Base-by-base conservation (phyloP, 176 grass and related monocot species). In the Neostapfia colusana region DNA sequence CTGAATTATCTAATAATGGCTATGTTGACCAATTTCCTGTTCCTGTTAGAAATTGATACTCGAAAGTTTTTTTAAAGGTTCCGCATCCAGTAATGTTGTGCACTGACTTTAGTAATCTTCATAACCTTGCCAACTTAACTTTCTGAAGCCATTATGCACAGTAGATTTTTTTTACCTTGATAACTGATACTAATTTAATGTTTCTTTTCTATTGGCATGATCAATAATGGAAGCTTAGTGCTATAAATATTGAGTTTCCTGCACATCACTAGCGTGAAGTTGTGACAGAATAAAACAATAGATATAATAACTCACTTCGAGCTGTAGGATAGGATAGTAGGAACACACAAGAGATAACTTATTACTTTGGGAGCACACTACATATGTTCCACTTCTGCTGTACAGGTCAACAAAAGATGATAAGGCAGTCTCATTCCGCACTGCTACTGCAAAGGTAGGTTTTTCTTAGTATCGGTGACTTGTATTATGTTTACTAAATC, bases 371-470 rank as follows among this genome's bases (percentile, higher is more conserved):
- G 37, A 75, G 6, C 16, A 63, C 68, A 6, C 34, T 57, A 40
- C 63, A 60, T 58, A 55, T 65, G 42, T 72, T 75, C 61, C n/a
- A 68, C 15, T 78, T 71, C 36, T 75, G 39, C 48, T 75, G 13
- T 77, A 77, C 82, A 98, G 95, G 77, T 43, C 80, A 75, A 59
- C 76, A 66, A 94, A 84, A 73, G 91, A 95, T 65, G 95, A 94
- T n/a, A 74, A 78, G 12, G 65, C 85, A 71, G 64, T 99, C 28
- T 86, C 89, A 73, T 99, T 99, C 74, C 89, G 95, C n/a, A 95
- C 95, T 74, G 87, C 89, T 74, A 92, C 85, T 80, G 95, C 91
- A 73, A 99, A 99, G 83, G 95, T 95, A 68, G 37, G 46, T 67
- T 69, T 21, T 70, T 68, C 48, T 64, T 65, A 51, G 23, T 78